Conservation (phyloP, 768 basidiomycete genomes). For the Pholiota microspora region DNA sequence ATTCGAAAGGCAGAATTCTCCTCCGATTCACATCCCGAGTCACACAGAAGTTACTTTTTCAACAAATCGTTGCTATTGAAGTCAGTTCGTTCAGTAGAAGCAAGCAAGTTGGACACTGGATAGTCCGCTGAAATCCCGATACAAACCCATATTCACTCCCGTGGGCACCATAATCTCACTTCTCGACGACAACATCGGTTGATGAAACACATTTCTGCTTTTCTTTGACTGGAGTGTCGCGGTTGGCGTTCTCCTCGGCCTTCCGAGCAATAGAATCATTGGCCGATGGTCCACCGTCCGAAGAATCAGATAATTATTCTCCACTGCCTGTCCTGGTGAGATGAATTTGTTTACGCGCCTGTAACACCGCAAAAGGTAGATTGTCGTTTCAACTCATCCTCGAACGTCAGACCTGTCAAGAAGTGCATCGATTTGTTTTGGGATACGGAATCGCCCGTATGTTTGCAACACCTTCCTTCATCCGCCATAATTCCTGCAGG, state of each 20-base stretch:
- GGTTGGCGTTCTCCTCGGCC: slow-evolving; percentile 3
- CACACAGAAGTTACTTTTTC: background rate
- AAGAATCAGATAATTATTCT: slow-evolving; percentile 9
- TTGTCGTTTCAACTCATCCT: background rate
- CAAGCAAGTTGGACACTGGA: slow-evolving; percentile 1
- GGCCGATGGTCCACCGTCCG: slow-evolving; percentile 15
- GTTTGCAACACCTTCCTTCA: background rate
- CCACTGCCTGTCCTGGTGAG: background rate
- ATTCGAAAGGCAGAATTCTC: background rate
- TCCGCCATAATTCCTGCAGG: background rate
- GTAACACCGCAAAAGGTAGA: slow-evolving; percentile 1
- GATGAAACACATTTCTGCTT: slow-evolving; percentile 2
- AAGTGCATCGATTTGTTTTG: slow-evolving; percentile 2
- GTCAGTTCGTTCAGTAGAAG: background rate
- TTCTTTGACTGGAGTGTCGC: background rate
- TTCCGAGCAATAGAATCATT: slow-evolving; percentile 8
- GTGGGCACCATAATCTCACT: slow-evolving; percentile 4
- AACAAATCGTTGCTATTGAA: background rate
- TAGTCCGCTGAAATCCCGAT: slow-evolving; percentile 18
- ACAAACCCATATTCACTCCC: slow-evolving; percentile 13
- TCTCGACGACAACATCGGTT: slow-evolving; percentile 10
- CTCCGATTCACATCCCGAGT: background rate
- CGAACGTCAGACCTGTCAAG: slow-evolving; percentile 9
- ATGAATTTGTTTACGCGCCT: slow-evolving; percentile 3
- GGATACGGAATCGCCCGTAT: background rate